Evolutionary conservation across 208 protist species (phyloP), one percentile per base, ranked within the genome.

Genomic region (Leptomonas pyrrhocoris): DNA sequence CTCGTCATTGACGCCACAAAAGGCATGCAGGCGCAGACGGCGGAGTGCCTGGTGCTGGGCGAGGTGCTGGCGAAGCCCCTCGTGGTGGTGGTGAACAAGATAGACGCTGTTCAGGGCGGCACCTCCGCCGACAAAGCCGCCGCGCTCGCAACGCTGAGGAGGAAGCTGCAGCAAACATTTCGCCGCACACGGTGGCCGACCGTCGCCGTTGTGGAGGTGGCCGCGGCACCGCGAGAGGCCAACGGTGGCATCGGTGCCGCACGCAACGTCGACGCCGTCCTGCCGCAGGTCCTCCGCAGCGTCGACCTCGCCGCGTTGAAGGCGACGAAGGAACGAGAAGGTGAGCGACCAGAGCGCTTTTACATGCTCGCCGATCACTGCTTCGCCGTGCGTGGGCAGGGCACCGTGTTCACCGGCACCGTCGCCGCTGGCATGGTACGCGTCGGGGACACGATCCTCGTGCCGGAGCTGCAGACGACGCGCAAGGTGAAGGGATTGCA

Each of bases 21-120:
- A 73, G 98, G 98, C 16, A 93, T 99, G 56, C 98, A 99, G 80
- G 98, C 98, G 15, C 98, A 99, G 76, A 99, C 98, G 16, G 96
- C 98, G 4, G 98, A 99, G 76, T 98, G 94, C 64, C 54, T 97
- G 15, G 89, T 94, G 12, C 79, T 97, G 38, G 93, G 86, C 30
- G 90, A 94, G 55, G 77, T 95, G 16, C 50, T 96, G 9, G 78
- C 71, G 11, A 89, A 94, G 38, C 81, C 87, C 18, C 73, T 99
- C 25, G 81, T 99, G 15, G 84, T 99, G 1, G 97, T 93, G 15
- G 74, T 99, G 23, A 99, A 99, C 83, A 99, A 99, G 74, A 74
- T 95, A 8, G 98, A 99, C 79, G 51, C 94, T 21, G 40, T 96
- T 8, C 77, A 84, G 42, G 80, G 83, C 2, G 48, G 12, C 23